A percentile compares a stretch with the other conserved stretches of the same genome.
These are phyloP conservation scores for Aspergillus puulaauensis DNA, from an alignment of 2,329 filamentous ascomycete genomes.

Conservation along the genomic window DNA sequence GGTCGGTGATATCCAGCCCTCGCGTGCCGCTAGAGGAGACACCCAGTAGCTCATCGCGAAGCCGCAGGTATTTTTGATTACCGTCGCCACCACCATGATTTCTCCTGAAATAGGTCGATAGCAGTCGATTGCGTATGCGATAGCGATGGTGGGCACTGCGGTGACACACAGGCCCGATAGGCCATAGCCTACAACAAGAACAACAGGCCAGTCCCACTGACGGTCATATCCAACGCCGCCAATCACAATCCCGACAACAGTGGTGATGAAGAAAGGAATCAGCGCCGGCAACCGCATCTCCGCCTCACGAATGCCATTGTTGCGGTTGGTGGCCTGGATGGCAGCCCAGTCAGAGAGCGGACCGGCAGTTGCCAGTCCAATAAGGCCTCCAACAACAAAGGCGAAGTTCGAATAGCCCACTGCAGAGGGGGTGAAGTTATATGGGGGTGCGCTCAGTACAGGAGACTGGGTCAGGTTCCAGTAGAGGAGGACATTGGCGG, in stretches of 20 bases:
- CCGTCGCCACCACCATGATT: conserved; percentile 4
- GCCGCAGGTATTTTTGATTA: conserved; percentile 7
- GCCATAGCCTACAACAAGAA: conserved; percentile 1
- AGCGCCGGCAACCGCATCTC: conserved; percentile 8
- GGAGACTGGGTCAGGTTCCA: conserved; percentile 8
- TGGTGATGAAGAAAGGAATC: background rate
- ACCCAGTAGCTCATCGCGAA: conserved; percentile 11
- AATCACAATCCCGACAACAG: background rate
- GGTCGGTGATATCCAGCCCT: background rate
- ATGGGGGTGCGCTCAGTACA: conserved; percentile 1
- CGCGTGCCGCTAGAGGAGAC: background rate
- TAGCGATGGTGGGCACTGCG: background rate
- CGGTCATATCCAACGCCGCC: background rate
- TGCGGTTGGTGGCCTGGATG: background rate
- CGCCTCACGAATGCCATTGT: conserved; percentile 2
- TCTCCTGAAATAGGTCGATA: conserved; percentile 6
- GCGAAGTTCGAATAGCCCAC: conserved; percentile 11
- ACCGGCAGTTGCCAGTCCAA: conserved; percentile 4
- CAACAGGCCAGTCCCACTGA: conserved; percentile 2
- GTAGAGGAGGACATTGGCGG: conserved; percentile 6
- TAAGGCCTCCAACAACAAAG: background rate
- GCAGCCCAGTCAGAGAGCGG: conserved; percentile 6
- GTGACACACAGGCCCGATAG: background rate
- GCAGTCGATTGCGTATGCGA: conserved; percentile 8
- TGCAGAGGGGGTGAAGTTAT: background rate